Base-by-base conservation (phyloP, 305 asterid genomes). In the Fraxinus baroniana region DNA sequence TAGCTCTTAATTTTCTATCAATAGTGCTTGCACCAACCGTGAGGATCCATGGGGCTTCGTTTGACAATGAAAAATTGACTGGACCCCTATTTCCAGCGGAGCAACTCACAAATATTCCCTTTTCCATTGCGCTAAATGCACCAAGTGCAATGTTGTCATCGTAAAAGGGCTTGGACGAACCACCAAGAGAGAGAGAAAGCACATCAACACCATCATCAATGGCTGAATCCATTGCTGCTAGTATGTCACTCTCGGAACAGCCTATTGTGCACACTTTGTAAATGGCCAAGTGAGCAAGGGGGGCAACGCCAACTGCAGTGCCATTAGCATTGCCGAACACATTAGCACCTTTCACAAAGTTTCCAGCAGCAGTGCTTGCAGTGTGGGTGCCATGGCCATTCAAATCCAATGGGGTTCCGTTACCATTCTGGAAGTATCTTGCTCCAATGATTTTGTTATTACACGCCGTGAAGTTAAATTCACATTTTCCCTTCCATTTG, bases 11-110 rank as follows among this genome's bases (percentile, higher is more conserved):
- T 39, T 82, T 82, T 66, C 90, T 76, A 17, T 94, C 96, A 6
- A 74, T 75, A 0, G 89, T 86, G 88, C 92, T 88, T 0, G 96
- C 94, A 6, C 97, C 97, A 3, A 91, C 94, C 0, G 95, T 87
- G 18, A 94, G 93, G 7, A 92, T 62, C 97, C 98, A 94, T 0
- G 96, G 97, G 0, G 97, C 93, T 6, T 86, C 91, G 3, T 94
- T 92, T 7, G 64, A 24, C 18, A 88, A 49, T 0, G 83, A 12
- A 1, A 5, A 2, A 8, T 0, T 1, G 8, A 0, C 9, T 0
- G 90, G 88, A 3, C 91, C 92, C 0, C 0, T 0, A 35, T 91
- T 91, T 1, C 92, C 92, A 0, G 92, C 93, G 0, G 91, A 35
- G 24, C 87, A 83, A 12, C 91, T 88, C 18, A 88, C 88, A 17